Evolutionary conservation across 495 filamentous ascomycete species (phyloP).

Genomic region (Stereocaulon alpinum): DNA sequence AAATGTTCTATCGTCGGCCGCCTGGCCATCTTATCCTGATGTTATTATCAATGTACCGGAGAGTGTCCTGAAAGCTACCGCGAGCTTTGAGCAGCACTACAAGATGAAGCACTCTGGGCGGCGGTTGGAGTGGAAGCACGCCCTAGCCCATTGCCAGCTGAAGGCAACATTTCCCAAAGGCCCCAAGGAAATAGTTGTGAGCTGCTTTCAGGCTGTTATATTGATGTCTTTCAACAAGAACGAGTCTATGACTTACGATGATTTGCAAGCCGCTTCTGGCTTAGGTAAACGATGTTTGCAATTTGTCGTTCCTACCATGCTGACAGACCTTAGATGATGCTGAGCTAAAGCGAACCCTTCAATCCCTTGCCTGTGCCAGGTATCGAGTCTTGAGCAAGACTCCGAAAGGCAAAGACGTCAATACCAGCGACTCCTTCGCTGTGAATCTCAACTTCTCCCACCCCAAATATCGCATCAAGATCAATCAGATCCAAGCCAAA

Average conservation of each 20-base stretch:
- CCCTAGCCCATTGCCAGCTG: slow-evolving; percentile 76
- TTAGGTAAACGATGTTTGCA: slow-evolving; percentile 41
- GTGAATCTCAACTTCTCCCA: slow-evolving; percentile 70
- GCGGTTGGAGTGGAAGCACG: slow-evolving; percentile 84
- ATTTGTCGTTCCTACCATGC: slow-evolving; percentile 4
- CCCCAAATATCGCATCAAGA: slow-evolving; percentile 85
- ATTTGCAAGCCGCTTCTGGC: slow-evolving; percentile 59
- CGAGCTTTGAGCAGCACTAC: slow-evolving; percentile 72
- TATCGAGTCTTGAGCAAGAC: slow-evolving; percentile 76
- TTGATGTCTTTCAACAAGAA: slow-evolving; percentile 82
- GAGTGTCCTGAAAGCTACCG: slow-evolving; percentile 56
- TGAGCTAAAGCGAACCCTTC: slow-evolving; percentile 80
- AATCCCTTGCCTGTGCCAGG: slow-evolving; percentile 86
- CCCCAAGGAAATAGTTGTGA: slow-evolving; percentile 75
- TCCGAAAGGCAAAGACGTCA: slow-evolving; percentile 75
- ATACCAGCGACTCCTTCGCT: slow-evolving; percentile 63
- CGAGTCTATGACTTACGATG: slow-evolving; percentile 51
- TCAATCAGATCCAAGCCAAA: slow-evolving; percentile 95
- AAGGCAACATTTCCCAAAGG: slow-evolving; percentile 67
- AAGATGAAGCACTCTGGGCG: slow-evolving; percentile 76
- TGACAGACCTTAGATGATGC: slow-evolving; percentile 44
- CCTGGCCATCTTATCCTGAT: slow-evolving; percentile 89
- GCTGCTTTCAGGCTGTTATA: slow-evolving; percentile 82
- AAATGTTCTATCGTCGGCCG: slow-evolving; percentile 71
- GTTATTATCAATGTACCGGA: slow-evolving; percentile 63